Conservation (phyloP, 2,329 filamentous ascomycete species). For the Ophiocordyceps camponoti-floridani region DNA sequence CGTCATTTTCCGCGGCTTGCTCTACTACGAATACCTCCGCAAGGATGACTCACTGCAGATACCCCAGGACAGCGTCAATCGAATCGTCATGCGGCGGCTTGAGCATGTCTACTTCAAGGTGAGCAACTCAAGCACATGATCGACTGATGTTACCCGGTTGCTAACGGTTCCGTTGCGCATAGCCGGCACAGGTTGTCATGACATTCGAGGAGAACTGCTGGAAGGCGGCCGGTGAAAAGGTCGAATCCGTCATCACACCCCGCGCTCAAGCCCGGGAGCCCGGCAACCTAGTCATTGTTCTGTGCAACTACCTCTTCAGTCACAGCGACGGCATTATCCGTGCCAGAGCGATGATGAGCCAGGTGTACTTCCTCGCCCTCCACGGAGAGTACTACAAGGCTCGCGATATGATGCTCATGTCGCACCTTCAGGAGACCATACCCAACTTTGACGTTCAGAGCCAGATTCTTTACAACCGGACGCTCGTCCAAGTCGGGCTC, state of each 20-base stretch:
- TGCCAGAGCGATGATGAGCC: conserved; percentile 91
- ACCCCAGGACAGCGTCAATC: conserved; percentile 77
- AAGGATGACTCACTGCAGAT: conserved; percentile 53
- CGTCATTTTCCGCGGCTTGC: conserved; percentile 69
- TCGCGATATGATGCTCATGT: conserved; percentile 99
- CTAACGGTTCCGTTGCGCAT: conserved; percentile 3
- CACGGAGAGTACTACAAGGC: conserved; percentile 97
- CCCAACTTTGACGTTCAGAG: conserved; percentile 90
- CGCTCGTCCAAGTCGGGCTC: conserved; percentile 90
- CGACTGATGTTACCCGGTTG: too few relatives aligned
- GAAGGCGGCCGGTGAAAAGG: conserved; percentile 52
- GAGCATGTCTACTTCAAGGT: conserved; percentile 99
- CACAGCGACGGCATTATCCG: conserved; percentile 92
- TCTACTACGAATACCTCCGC: conserved; percentile 74
- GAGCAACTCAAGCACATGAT: conserved; percentile 7
- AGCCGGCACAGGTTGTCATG: conserved; percentile 78
- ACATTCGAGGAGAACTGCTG: conserved; percentile 91
- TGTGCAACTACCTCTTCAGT: conserved; percentile 89
- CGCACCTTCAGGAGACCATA: conserved; percentile 94
- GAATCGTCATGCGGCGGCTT: conserved; percentile 79
- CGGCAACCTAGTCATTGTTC: conserved; percentile 57
- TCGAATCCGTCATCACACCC: conserved; percentile 69
- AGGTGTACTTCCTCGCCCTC: conserved; percentile 94
- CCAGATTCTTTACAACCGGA: conserved; percentile 97
- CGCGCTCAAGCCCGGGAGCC: conserved; percentile 52